Evolutionary conservation across 2,329 filamentous ascomycete species (phyloP).

Genomic region (Pyrenophora tritici-repentis): DNA sequence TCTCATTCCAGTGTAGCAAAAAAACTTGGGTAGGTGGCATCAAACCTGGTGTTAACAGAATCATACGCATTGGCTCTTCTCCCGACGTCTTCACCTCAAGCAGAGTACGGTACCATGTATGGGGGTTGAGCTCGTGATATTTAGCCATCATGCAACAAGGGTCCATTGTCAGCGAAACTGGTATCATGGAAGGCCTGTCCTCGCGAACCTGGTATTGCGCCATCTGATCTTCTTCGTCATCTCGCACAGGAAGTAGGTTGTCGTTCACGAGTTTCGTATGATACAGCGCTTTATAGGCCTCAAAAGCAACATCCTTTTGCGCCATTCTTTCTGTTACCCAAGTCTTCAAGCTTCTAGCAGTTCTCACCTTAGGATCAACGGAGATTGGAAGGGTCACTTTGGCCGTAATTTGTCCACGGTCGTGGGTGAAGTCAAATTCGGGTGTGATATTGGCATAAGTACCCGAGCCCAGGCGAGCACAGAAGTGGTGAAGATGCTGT

Average conservation of each 20-base stretch:
- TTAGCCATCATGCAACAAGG: constrained; percentile 35
- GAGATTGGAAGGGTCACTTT: constrained; percentile 73
- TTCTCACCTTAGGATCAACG: constrained; percentile 66
- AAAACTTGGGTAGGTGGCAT: constrained; percentile 28
- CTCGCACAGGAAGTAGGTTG: constrained; percentile 69
- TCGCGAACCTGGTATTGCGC: constrained; percentile 34
- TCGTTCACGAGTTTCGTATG: constrained; percentile 74
- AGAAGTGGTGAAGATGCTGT: constrained; percentile 82
- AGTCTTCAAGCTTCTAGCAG: constrained; percentile 53
- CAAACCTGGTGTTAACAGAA: constrained; percentile 27
- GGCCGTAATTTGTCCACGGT: constrained; percentile 51
- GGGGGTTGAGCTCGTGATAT: constrained; percentile 15
- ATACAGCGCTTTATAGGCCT: constrained; percentile 75
- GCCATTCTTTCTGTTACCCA: constrained; percentile 77
- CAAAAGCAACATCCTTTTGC: constrained; percentile 79
- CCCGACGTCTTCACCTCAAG: constrained; percentile 19
- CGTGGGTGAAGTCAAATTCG: constrained; percentile 65
- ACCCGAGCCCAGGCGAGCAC: constrained; percentile 61
- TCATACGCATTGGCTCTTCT: constrained; percentile 24
- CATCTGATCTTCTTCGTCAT: constrained; percentile 23
- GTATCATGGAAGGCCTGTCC: constrained; percentile 33
- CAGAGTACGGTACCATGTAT: constrained; percentile 26
- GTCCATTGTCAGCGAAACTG: constrained; percentile 31
- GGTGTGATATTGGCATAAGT: constrained; percentile 69
- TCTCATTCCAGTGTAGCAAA: constrained; percentile 40